Percentiles rank a stretch among this genome's conserved stretches.
These are phyloP conservation scores for Hemisphaericaspora xylofermentans DNA, from an alignment of 1,139 yeast genomes.

Conservation along the genomic window DNA sequence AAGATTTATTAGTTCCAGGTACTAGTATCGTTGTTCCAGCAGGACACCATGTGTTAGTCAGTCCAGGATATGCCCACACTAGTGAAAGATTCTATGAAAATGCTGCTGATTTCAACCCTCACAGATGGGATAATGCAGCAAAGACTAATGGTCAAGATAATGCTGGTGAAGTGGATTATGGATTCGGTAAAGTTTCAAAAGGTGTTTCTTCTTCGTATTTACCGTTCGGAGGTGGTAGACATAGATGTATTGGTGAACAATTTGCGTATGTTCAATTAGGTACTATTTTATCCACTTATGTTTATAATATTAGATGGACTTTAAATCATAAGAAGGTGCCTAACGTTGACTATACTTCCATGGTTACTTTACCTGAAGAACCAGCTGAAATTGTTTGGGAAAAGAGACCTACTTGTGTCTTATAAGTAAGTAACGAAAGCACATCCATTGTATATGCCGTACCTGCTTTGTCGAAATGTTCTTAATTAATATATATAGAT, in stretches of 20 bases:
- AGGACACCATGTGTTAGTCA: constrained; percentile 86
- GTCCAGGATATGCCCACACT: constrained; percentile 89
- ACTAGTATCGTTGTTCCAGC: constrained; percentile 80
- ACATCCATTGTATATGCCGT: too few relatives aligned
- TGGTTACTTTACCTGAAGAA: constrained; percentile 85
- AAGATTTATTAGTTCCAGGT: constrained; percentile 76
- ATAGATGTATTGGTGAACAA: constrained; percentile 98
- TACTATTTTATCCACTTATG: constrained; percentile 71
- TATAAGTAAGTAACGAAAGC: constrained; percentile 19
- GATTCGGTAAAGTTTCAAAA: constrained; percentile 92
- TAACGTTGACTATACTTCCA: constrained; percentile 77
- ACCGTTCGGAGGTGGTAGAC: constrained; percentile 99
- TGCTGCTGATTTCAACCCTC: constrained; percentile 71
- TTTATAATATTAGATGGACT: constrained; percentile 78
- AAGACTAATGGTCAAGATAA: constrained; percentile 32
- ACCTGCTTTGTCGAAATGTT: too few relatives aligned
- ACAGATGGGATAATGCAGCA: constrained; percentile 69
- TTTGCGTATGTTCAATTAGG: constrained; percentile 96
- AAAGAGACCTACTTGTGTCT: constrained; percentile 45
- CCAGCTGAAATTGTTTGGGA: constrained; percentile 84
- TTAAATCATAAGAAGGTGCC: constrained; percentile 66
- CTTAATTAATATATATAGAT: too few relatives aligned
- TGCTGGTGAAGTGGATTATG: constrained; percentile 74
- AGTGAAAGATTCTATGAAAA: constrained; percentile 77
- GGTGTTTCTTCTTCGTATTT: constrained; percentile 95